These are phyloP conservation scores for Trichoderma koningii DNA, from an alignment of 2,329 filamentous ascomycete species.

Conservation along the genomic window DNA sequence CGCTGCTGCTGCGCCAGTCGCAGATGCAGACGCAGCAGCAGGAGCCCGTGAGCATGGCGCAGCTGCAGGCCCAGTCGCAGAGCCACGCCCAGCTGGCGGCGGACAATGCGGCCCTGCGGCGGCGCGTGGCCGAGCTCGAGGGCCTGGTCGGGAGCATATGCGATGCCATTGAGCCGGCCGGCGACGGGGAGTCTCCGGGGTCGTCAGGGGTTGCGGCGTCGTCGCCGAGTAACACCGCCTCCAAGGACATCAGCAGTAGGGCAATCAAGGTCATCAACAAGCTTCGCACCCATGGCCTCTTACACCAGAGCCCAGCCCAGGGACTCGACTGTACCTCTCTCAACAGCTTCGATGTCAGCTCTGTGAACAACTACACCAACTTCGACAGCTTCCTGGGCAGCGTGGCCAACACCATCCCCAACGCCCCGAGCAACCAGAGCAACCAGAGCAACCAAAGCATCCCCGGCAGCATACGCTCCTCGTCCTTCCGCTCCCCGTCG, in stretches of 20 bases:
- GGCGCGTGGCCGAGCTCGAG: constrained; percentile 35
- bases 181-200: constrained; percentile 6
- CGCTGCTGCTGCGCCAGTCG: neutral
- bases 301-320: neutral
- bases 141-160: constrained; percentile 29
- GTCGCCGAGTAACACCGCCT: neutral
- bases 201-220: neutral
- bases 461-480: neutral
- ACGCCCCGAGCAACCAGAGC: neutral
- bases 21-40: neutral
- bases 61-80: neutral
- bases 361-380: no score
- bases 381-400: no score
- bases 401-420: neutral
- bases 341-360: no score
- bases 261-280: constrained; percentile 14
- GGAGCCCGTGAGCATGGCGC: neutral
- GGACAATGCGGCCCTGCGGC: constrained; percentile 25
- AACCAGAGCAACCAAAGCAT: neutral
- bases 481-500: constrained; percentile 13
- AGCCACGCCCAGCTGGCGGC: constrained; percentile 3
- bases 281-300: constrained; percentile 8
- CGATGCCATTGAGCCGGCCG: constrained; percentile 8
- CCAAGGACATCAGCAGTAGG: constrained; percentile 1
- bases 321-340: no score